phyloP scores from a whole-genome alignment of 345 rosid genomes.

The Citrus inodora region DNA sequence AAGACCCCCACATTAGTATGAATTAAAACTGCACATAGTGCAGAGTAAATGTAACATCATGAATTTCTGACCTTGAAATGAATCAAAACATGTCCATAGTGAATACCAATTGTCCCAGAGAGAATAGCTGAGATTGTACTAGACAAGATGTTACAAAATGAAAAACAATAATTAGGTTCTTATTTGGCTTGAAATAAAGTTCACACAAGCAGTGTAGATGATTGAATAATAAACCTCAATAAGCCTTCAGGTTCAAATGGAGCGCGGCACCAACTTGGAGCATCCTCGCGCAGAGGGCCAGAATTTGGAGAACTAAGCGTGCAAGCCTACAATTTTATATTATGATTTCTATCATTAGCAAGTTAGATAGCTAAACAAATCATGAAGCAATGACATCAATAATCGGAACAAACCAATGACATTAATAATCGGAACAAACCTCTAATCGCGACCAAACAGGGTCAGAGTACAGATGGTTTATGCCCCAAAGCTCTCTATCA shows the following conservation, averaged over 20 bases:
- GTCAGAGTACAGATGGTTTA: slow-evolving; percentile 49
- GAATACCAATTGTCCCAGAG: slow-evolving; percentile 62
- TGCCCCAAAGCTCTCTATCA: slow-evolving; percentile 57
- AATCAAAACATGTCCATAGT: slow-evolving; percentile 60
- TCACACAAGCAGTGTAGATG: not conserved
- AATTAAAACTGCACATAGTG: not conserved
- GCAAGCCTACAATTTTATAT: slow-evolving; percentile 44
- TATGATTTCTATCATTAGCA: not conserved
- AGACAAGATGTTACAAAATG: not conserved
- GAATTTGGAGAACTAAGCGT: slow-evolving; percentile 46
- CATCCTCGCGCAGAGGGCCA: slow-evolving; percentile 41
- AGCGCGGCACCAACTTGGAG: slow-evolving; percentile 55
- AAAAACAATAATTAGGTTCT: not conserved
- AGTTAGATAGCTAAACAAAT: not conserved
- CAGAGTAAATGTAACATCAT: not conserved
- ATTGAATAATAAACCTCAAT: slow-evolving; percentile 35
- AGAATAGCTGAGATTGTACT: slow-evolving; percentile 60
- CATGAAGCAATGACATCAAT: not conserved
- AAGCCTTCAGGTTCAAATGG: slow-evolving; percentile 79
- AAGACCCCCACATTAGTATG: not conserved
- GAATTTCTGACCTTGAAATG: slow-evolving; percentile 55
- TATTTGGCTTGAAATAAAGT: not conserved
- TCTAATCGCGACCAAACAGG: slow-evolving; percentile 65
- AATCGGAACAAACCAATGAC: slow-evolving; percentile 20
- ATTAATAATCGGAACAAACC: slow-evolving; percentile 20